Evolutionary conservation across 2,329 filamentous ascomycete genomes (phyloP), one percentile per base, ranked within the genome.

Genomic region (Fusarium tjaetaba): DNA sequence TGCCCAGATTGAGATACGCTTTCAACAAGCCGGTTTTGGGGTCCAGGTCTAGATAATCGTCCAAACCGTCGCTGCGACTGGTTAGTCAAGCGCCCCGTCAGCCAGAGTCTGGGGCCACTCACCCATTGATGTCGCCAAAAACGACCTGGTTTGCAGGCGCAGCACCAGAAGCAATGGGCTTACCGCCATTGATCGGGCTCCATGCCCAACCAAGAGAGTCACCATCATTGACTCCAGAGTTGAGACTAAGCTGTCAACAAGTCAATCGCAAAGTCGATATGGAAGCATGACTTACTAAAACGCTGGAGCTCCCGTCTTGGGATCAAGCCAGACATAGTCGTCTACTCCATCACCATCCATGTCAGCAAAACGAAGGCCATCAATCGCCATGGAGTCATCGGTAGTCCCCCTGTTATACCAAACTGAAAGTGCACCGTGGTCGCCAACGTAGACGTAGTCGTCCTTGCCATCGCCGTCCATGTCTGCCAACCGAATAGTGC

Each of bases 341-440:
- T 71, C 57, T 1, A 52, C 26, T 13, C 68, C 65, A 16, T 69
- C 68, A 8, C 68, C 68, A 24, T 71, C 65, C 28, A 71, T 61
- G 18, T 71, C 68, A 14, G 65, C 68, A 18, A 71, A 69, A 2
- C 43, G 68, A 16, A 71, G 28, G 0, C 65, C 60, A 10, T 71
- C 65, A 18, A 61, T 68, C 1, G 32, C 45, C 60, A 68, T 55
- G 2, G 32, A 32, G 26, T 58, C 59, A 6, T 68, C 55, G 0
- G 55, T 38, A 4, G 38, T 49, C 2, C 65, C 68, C 3, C 56
- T n/a, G n/a, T 71, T 70, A 11, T 70, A 63, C 68, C 68, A 64
- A 2, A 68, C 26, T 10, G 42, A 0, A 79, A 88, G 51, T 2
- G 64, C 64, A 8, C 68, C 65, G 3, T 70, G 41, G 4, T 70